phyloP scores from a whole-genome alignment of 1,284 basidiomycete genomes.

The Pisolithus thermaeus region DNA sequence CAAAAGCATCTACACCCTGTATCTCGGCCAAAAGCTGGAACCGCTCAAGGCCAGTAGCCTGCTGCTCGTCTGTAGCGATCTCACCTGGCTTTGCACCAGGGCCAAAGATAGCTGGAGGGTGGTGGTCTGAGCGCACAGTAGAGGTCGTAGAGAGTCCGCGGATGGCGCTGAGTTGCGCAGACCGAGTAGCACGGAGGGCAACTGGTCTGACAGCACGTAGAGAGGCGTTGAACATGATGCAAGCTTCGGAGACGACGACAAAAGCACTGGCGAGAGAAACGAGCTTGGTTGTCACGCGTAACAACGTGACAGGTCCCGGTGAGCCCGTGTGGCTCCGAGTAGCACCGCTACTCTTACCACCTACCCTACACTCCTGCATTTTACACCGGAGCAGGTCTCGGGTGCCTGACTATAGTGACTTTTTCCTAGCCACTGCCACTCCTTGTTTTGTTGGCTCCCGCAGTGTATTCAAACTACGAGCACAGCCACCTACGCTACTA shows the following conservation, averaged over 20 bases:
- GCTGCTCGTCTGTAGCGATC: conserved; percentile 80
- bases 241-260: conserved; percentile 1
- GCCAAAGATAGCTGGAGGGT: conserved; percentile 69
- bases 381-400: too few species aligned
- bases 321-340: conserved; percentile 9
- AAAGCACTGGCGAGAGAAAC: conserved; percentile 10
- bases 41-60: conserved; percentile 96
- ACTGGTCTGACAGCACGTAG: conserved; percentile 36
- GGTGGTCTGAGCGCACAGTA: conserved; percentile 47
- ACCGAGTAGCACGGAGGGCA: conserved; percentile 29
- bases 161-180: conserved; percentile 27
- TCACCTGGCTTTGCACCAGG: conserved; percentile 70
- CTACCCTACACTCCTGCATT: too few species aligned
- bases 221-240: conserved; percentile 39
- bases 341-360: not conserved
- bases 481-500: not conserved
- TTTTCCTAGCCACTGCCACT: too few species aligned
- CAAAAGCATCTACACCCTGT: conserved; percentile 89
- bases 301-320: conserved; percentile 14
- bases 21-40: conserved; percentile 87
- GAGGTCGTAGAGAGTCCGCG: conserved; percentile 56
- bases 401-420: too few species aligned
- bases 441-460: not conserved
- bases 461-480: not conserved
- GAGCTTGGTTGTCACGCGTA: conserved; percentile 16